Conservation (phyloP, 805 yeast genomes). For the Kazachstania africana region DNA sequence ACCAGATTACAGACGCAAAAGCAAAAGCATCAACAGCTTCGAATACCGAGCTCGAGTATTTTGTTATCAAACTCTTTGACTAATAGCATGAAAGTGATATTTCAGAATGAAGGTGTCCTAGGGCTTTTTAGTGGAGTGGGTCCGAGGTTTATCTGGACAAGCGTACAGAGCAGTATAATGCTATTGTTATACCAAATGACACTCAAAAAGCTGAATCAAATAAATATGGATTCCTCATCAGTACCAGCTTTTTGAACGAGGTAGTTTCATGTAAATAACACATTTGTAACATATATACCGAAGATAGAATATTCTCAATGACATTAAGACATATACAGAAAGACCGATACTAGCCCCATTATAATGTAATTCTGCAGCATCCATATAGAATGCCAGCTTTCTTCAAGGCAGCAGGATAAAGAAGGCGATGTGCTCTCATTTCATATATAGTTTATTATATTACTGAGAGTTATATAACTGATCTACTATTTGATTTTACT, state of each 20-base stretch:
- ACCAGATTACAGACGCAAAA: slow-evolving; percentile 88
- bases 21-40: slow-evolving; percentile 2
- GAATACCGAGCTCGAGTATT: slow-evolving; percentile 4
- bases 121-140: slow-evolving; percentile 93
- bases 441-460: too few relatives aligned
- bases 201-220: slow-evolving; percentile 33
- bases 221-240: not conserved
- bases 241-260: not conserved
- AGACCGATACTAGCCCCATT: too few relatives aligned
- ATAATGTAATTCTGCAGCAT: too few relatives aligned
- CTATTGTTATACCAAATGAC: slow-evolving; percentile 74
- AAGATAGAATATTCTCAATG: too few relatives aligned
- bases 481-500: too few relatives aligned
- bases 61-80: slow-evolving; percentile 32
- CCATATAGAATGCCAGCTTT: too few relatives aligned
- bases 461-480: too few relatives aligned
- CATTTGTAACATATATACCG: too few relatives aligned
- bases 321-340: too few relatives aligned
- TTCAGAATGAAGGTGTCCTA: slow-evolving; percentile 56
- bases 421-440: too few relatives aligned
- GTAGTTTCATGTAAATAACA: too few relatives aligned
- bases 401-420: too few relatives aligned
- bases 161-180: slow-evolving; percentile 91
- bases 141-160: slow-evolving; percentile 94
- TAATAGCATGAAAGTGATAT: slow-evolving; percentile 43